A percentile compares a stretch with the other conserved stretches of the same genome.
Evolutionary conservation across 345 rosid genomes (phyloP).

Genomic region (Odontarrhena argentea): DNA sequence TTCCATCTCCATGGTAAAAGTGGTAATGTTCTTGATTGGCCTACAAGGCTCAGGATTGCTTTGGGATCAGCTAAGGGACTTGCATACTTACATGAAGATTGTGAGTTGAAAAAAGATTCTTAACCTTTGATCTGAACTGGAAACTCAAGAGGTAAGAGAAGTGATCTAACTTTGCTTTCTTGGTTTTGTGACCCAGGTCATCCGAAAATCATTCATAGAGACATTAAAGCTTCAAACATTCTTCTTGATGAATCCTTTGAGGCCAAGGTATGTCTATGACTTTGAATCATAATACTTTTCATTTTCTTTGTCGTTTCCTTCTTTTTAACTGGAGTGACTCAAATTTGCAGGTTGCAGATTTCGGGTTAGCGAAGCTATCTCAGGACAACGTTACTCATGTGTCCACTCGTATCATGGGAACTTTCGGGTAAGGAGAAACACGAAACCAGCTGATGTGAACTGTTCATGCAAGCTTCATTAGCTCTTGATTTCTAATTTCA

Average conservation of each 20-base stretch:
- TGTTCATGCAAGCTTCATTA: neutral
- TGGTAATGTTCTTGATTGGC: conserved; percentile 68
- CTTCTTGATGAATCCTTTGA: conserved; percentile 72
- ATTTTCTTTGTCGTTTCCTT: neutral
- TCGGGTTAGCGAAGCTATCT: conserved; percentile 83
- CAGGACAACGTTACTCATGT: conserved; percentile 84
- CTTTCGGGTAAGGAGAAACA: conserved; percentile 75
- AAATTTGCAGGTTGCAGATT: conserved; percentile 79
- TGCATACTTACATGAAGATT: conserved; percentile 95
- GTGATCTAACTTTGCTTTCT: conserved; percentile 5
- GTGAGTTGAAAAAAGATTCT: conserved; percentile 47
- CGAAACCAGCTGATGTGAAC: neutral
- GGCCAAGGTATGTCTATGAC: conserved; percentile 60
- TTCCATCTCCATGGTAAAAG: conserved; percentile 73
- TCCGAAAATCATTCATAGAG: conserved; percentile 87
- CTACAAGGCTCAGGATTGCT: conserved; percentile 77
- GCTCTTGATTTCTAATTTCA: conserved; percentile 3
- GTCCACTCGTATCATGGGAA: conserved; percentile 97
- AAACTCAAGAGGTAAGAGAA: neutral
- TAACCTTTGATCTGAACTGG: neutral
- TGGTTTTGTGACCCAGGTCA: conserved; percentile 56
- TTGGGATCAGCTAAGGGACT: conserved; percentile 93
- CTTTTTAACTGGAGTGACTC: conserved; percentile 17
- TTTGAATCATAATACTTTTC: neutral
- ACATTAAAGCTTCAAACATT: conserved; percentile 85